These are phyloP conservation scores for Aureobasidium lini DNA, from an alignment of 2,329 filamentous ascomycete species.

Conservation along the genomic window DNA sequence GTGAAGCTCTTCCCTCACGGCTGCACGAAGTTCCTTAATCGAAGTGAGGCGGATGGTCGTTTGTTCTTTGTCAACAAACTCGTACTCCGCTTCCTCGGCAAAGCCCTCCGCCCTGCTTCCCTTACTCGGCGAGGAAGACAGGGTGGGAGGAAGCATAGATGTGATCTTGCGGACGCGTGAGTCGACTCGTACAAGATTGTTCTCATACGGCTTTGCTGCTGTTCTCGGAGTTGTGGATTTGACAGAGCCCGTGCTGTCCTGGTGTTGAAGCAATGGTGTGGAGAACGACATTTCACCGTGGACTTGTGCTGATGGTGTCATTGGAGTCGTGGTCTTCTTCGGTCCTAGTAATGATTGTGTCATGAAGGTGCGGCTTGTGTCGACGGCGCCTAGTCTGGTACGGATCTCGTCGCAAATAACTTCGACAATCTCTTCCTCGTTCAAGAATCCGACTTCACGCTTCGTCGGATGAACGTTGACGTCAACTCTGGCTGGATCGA, in stretches of 20 bases:
- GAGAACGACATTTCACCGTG: constrained; percentile 16
- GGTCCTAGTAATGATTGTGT: constrained; percentile 79
- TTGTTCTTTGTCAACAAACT: constrained; percentile 60
- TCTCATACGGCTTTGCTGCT: constrained; percentile 61
- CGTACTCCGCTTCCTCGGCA: constrained; percentile 58
- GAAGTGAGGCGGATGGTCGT: constrained; percentile 70
- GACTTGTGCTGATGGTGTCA: constrained; percentile 25
- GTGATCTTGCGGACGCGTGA: constrained; percentile 88
- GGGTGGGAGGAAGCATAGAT: constrained; percentile 69
- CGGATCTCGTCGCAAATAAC: constrained; percentile 75
- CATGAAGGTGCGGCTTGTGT: constrained; percentile 88
- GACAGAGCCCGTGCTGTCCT: constrained; percentile 27
- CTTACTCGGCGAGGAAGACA: constrained; percentile 33
- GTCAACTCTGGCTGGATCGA: constrained; percentile 85
- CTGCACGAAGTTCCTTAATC: constrained; percentile 72
- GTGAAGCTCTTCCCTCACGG: constrained; percentile 76
- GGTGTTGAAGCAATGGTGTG: constrained; percentile 28
- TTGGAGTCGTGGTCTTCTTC: constrained; percentile 36
- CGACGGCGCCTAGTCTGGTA: constrained; percentile 71
- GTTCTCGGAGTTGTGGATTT: constrained; percentile 25
- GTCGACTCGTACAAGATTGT: constrained; percentile 86
- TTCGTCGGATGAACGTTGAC: constrained; percentile 98
- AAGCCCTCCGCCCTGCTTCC: constrained; percentile 19
- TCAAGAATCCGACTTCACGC: constrained; percentile 91
- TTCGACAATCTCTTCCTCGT: constrained; percentile 93